Base-by-base conservation (phyloP, 2,329 filamentous ascomycete species). In the Aspergillus texensis region DNA sequence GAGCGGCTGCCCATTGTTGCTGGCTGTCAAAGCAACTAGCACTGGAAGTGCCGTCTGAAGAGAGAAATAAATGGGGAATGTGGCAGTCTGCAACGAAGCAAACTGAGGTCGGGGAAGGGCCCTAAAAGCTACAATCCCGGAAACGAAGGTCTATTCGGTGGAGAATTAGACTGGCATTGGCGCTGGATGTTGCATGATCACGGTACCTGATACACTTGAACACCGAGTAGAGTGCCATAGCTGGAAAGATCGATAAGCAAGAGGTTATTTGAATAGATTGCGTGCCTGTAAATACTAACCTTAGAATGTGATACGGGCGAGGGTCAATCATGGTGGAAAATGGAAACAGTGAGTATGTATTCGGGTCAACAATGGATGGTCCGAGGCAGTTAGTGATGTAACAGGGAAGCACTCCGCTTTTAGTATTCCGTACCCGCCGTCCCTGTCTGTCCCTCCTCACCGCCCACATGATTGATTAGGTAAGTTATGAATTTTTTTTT, bases 191-290 rank as follows among this genome's bases (percentile, higher is more conserved):
- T 54, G 11, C 43, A 36, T 26, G 57, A 41, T 43, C n/a, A 30
- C 26, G 60, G 78, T 79, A 91, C 89, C 77, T 98, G 93, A 80
- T 93, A 98, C 77, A 97, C 85, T 45, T 93, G 91, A 32, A 90
- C 90, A 67, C 95, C 95, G 16, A 98, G 83, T 57, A 98, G 86
- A 24, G 92, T 93, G 68, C 93, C 93, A 80, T 96, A 97, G 75
- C 92, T 95, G 70, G 16, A 58, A 62, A 61, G 58, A 12, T 21
- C 48, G 65, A 57, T 65, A 43, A 60, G 45, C 30, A 34, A 57
- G 8, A 34, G 46, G 34, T 21, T 53, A 24, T 21, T 14, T 56
- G 28, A 0, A 12, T 21, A 32, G 11, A 21, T n/a, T 8, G 19
- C 30, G 11, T 32, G 28, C 4, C 28, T n/a, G 4, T 52, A 6